These are phyloP conservation scores for Zygotorulaspora chibaensis DNA, from an alignment of 805 yeast species.

Conservation along the genomic window DNA sequence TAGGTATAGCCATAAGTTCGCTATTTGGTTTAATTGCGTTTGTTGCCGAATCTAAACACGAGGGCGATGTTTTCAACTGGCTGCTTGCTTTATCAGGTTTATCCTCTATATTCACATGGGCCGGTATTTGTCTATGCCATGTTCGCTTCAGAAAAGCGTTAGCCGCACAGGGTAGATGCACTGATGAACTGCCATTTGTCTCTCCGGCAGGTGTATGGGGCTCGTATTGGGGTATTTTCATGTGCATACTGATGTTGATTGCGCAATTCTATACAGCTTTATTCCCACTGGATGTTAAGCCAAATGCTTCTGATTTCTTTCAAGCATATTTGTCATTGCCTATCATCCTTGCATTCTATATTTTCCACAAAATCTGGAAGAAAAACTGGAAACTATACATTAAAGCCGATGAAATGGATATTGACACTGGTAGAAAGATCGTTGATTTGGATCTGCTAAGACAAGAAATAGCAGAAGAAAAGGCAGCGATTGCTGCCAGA, in stretches of 20 bases:
- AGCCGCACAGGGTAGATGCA: constrained; percentile 56
- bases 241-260: constrained; percentile 57
- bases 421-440: constrained; percentile 59
- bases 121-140: constrained; percentile 54
- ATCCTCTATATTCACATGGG: constrained; percentile 61
- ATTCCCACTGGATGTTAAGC: constrained; percentile 55
- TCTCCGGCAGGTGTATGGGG: constrained; percentile 69
- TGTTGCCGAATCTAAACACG: constrained; percentile 49
- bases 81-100: constrained; percentile 57
- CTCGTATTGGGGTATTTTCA: constrained; percentile 53
- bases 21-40: constrained; percentile 56
- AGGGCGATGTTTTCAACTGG: constrained; percentile 60
- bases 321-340: constrained; percentile 61
- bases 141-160: constrained; percentile 63
- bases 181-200: constrained; percentile 61
- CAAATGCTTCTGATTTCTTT: constrained; percentile 59
- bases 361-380: constrained; percentile 56
- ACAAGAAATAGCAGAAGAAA: constrained; percentile 51
- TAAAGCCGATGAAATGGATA: constrained; percentile 49
- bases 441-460: constrained; percentile 49
- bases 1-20: constrained; percentile 48
- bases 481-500: constrained; percentile 37
- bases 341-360: constrained; percentile 53
- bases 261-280: constrained; percentile 83
- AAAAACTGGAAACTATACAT: constrained; percentile 40